A percentile compares a stretch with the other conserved stretches of the same genome.
Evolutionary conservation across 164 flowering plant species (phyloP).

Genomic region (Chimonanthus salicifolius): DNA sequence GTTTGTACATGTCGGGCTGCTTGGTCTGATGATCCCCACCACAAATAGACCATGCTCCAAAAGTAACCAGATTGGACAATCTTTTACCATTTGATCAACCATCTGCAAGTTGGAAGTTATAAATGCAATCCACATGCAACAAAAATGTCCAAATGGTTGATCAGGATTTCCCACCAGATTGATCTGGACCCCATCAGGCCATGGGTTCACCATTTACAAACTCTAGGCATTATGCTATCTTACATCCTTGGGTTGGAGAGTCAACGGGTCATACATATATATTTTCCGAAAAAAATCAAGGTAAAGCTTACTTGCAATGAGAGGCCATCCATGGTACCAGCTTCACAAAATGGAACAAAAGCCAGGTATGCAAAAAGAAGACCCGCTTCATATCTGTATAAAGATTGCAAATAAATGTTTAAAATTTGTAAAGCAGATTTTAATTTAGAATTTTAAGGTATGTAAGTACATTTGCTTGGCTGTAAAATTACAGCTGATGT

Average conservation of each 20-base stretch:
- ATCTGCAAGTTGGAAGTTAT: neutral
- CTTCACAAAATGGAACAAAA: slow-evolving; percentile 93
- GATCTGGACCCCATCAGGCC: neutral
- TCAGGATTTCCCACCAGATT: neutral
- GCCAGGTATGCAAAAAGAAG: slow-evolving; percentile 86
- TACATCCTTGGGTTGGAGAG: neutral
- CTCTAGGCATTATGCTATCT: neutral
- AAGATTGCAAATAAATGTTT: neutral
- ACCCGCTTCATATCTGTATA: slow-evolving; percentile 85
- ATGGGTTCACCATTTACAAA: neutral
- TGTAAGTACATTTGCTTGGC: too few relatives aligned
- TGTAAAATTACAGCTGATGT: too few relatives aligned
- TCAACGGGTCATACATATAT: neutral
- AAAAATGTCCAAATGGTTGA: neutral
- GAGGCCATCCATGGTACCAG: slow-evolving; percentile 74
- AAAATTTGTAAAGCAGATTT: neutral
- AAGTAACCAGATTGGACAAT: neutral
- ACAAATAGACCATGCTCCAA: neutral
- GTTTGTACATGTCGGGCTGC: neutral
- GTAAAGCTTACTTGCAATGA: slow-evolving; percentile 64
- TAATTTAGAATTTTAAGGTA: too few relatives aligned
- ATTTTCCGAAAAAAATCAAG: neutral
- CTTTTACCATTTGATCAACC: neutral
- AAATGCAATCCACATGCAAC: too few relatives aligned
- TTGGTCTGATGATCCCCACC: neutral